Evolutionary conservation across 225 moss, liverwort and hornwort species (phyloP).

Genomic region (Pseudoscleropodium purum): DNA sequence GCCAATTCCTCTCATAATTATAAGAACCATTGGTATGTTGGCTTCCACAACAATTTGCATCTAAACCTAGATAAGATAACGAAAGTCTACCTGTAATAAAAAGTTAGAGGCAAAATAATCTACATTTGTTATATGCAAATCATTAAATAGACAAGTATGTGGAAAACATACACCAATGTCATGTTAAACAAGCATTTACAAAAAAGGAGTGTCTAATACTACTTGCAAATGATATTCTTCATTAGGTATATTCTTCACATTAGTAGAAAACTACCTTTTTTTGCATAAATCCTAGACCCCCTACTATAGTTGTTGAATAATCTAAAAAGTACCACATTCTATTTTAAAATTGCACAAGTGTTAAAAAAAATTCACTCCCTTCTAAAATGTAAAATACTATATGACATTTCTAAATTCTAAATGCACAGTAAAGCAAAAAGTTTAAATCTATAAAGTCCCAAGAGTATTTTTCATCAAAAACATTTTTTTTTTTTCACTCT

Average conservation of each 20-base stretch:
- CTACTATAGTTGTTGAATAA: neutral
- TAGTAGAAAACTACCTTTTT: neutral
- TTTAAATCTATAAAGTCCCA: neutral
- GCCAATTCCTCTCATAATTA: neutral
- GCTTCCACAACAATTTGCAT: neutral
- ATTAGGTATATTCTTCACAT: neutral
- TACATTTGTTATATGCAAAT: neutral
- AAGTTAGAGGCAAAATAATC: neutral
- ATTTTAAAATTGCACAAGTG: neutral
- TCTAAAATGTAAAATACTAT: neutral
- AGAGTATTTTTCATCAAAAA: neutral
- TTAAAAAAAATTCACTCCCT: neutral
- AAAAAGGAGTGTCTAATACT: neutral
- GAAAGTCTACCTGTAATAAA: neutral
- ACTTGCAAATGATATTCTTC: neutral
- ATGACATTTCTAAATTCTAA: neutral
- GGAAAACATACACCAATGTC: neutral
- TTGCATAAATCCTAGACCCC: neutral
- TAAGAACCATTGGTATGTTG: accelerated
- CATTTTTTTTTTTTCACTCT: neutral
- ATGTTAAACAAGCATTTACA: neutral
- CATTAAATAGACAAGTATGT: neutral
- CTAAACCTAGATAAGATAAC: neutral
- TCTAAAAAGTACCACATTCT: neutral
- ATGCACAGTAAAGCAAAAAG: neutral